Base-by-base conservation (phyloP, 495 filamentous ascomycete genomes). In the Lasiosphaeria miniovina region DNA sequence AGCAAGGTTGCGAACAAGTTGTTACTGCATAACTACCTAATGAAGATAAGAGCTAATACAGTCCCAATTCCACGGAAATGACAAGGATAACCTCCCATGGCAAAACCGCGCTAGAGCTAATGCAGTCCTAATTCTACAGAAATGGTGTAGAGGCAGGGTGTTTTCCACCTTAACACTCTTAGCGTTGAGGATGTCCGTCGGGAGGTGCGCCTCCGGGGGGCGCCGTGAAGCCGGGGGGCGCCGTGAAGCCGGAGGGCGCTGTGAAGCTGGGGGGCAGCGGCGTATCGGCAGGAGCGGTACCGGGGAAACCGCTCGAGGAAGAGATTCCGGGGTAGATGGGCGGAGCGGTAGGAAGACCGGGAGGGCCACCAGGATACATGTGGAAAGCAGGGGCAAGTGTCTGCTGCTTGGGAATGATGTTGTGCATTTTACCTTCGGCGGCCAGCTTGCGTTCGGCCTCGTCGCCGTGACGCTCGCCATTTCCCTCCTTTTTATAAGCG, bases 401-500 rank as follows among this genome's bases (percentile, higher is more conserved):
- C 33, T 84, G 89, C 6, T 81, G 78, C 55, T 88, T 85, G 43
- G 86, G 89, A 17, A 86, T 81, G 56, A 98, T 90, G 66, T 96
- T 96, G 75, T 98, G 91, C 71, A 92, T 93, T 70, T 92, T 90
- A 54, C 93, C 94, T 71, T 96, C 91, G 45, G 89, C 86, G 49
- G 94, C 95, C 53, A 98, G 81, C 83, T 88, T 91, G 65, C 94
- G 83, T 75, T 98, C 94, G 36, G 95, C 94, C 68, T 93, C 80
- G 67, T 98, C 94, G 59, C 94, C 94, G 70, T 98, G 94, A 34
- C 95, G 82, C 76, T 98, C 94, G 61, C 93, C 93, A 75, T 96
- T 96, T 48, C 95, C 94, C 68, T 98, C 95, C 74, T 98, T 98
- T 82, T 98, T 98, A 80, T 96, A 98, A 45, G 94, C 94, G 73